These are phyloP conservation scores for Warburgia ugandensis DNA, from an alignment of 164 flowering plant genomes.

Conservation along the genomic window DNA sequence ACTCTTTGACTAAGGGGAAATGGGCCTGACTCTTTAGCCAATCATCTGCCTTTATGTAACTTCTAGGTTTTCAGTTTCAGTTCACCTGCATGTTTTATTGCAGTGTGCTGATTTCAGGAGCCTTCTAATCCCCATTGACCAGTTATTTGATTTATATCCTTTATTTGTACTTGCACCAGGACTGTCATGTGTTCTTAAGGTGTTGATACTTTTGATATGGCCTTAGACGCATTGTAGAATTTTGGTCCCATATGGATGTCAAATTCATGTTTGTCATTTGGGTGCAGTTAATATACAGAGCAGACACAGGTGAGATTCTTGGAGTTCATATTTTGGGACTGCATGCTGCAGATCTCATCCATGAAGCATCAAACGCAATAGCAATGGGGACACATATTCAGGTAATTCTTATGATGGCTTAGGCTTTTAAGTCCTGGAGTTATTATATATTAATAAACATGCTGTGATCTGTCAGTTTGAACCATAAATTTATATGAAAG, in stretches of 20 bases:
- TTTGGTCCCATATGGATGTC: conserved; percentile 1
- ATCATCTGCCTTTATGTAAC: too few relatives aligned
- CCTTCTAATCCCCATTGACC: too few relatives aligned
- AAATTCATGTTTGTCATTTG: neutral
- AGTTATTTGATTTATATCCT: too few relatives aligned
- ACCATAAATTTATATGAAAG: too few relatives aligned
- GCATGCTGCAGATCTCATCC: conserved; percentile 99
- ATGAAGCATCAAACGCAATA: conserved; percentile 98
- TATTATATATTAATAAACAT: too few relatives aligned
- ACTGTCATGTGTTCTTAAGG: neutral
- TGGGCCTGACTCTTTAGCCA: too few relatives aligned
- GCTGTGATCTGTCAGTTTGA: too few relatives aligned
- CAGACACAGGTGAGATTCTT: conserved; percentile 92
- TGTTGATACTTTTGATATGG: neutral
- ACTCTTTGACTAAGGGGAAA: too few relatives aligned
- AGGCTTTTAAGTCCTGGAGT: neutral
- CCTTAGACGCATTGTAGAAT: neutral
- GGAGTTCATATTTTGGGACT: conserved; percentile 97
- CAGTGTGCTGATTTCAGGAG: too few relatives aligned
- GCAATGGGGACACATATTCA: conserved; percentile 87
- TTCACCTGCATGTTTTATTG: too few relatives aligned
- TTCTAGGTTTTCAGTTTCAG: too few relatives aligned
- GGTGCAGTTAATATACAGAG: conserved; percentile 91
- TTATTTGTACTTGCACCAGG: too few relatives aligned
- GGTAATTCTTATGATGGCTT: conserved; percentile 27